Evolutionary conservation across 371 early-diverging fungal species (phyloP).

Genomic region (Apophysomyces elegans): DNA sequence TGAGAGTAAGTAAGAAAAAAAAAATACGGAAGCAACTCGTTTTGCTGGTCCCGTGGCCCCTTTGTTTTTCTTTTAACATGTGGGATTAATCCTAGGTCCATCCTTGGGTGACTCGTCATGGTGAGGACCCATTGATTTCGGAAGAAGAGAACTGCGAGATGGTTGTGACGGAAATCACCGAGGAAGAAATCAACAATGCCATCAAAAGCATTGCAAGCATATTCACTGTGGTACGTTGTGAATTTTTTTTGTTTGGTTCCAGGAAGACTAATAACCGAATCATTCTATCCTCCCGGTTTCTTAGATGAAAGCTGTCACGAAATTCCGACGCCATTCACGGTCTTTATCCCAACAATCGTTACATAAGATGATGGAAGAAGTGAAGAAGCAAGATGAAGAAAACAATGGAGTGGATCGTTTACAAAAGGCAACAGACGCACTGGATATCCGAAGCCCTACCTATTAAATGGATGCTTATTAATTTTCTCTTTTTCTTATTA

Average conservation of each 20-base stretch:
- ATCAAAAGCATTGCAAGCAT: conserved; percentile 69
- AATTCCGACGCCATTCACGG: conserved; percentile 57
- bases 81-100: conserved; percentile 51
- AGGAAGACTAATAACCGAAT: not conserved
- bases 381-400: conserved; percentile 20
- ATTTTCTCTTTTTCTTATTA: not conserved
- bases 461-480: not conserved
- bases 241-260: not conserved
- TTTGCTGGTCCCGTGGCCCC: too few relatives aligned
- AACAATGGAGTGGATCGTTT: not conserved
- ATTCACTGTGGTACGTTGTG: conserved; percentile 49
- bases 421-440: not conserved
- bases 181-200: conserved; percentile 81
- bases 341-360: conserved; percentile 51
- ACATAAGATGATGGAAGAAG: conserved; percentile 39
- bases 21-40: not conserved
- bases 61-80: not conserved
- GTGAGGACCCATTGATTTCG: conserved; percentile 63
- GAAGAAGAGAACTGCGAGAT: conserved; percentile 79
- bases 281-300: not conserved
- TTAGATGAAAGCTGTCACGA: conserved; percentile 56
- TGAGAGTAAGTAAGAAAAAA: conserved; percentile 56
- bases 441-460: not conserved
- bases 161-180: conserved; percentile 77
- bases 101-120: conserved; percentile 87